Base-by-base conservation (phyloP, 805 yeast species). In the Yamadazyma takamatsuzukensis region DNA sequence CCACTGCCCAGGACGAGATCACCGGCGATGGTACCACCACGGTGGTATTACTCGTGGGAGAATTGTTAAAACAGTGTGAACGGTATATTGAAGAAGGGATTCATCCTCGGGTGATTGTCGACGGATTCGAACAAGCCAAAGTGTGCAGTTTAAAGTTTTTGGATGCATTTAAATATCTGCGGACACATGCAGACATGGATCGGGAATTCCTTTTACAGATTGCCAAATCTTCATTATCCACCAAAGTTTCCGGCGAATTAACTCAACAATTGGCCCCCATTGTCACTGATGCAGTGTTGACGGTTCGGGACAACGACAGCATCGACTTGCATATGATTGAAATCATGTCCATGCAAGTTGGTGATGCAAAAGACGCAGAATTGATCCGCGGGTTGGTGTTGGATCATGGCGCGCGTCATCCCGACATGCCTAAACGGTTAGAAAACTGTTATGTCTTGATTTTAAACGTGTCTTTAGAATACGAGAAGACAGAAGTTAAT, bases 1-100 rank as follows among this genome's bases (percentile, higher is more conserved):
- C 98, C 30, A 79, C 96, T 28, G 97, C 98, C 0, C 98, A 93
- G 63, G 98, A 93, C 59, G 98, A 93, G 61, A 87, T 93, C 54
- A 85, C 97, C n/a, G 98, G 98, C 31, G 98, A 93, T 61, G 98
- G 98, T 44, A 93, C 98, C 34, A 90, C 97, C 5, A 83, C 96
- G 2, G 98, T 93, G 34, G 90, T 89, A 27, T 70, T 94, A 42
- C 72, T 89, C 34, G 98, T 93, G 26, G 98, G 98, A 35, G 97
- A 90, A 59, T 68, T 93, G 40, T 72, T 93, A 56, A 86, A 85
- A 56, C 97, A 93, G 61, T 96, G 97, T 17, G 93, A 90, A 56
- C 74, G 97, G 47, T 89, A 76, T 56, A 78, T 86, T 37, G 73
- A 79, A 45, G 98, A 93, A 64, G 98, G 98, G 33, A 83, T 93